These are phyloP conservation scores for Zopfia rhizophila DNA, from an alignment of 2,329 filamentous ascomycete genomes.

Conservation along the genomic window DNA sequence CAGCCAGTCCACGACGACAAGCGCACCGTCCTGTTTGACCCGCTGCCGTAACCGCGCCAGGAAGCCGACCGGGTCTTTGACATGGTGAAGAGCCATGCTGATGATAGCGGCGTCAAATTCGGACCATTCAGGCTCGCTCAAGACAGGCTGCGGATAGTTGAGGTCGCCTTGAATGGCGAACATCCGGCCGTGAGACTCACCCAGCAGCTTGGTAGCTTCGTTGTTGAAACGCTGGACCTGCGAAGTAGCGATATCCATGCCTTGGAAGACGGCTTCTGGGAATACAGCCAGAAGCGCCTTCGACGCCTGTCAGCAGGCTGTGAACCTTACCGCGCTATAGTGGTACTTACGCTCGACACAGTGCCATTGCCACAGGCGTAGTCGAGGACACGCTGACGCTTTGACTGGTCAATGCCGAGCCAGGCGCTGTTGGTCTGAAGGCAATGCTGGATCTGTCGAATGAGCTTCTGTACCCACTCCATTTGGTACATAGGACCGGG, in stretches of 20 bases:
- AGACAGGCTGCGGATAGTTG: neutral
- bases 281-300: slow-evolving; percentile 7
- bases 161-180: slow-evolving; percentile 15
- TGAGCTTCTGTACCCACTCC: no score
- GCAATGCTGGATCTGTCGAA: no score
- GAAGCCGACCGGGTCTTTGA: no score
- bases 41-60: no score
- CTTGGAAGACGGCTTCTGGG: slow-evolving; percentile 12
- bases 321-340: neutral
- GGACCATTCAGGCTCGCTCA: slow-evolving; percentile 10
- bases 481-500: no score
- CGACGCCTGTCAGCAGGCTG: neutral
- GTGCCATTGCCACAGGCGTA: slow-evolving; percentile 13
- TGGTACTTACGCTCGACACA: slow-evolving; percentile 4
- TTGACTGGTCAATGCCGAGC: no score
- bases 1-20: no score
- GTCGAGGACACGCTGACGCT: no score
- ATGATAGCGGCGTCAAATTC: no score
- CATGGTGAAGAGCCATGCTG: no score
- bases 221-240: slow-evolving; percentile 19
- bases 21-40: no score
- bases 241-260: slow-evolving; percentile 9
- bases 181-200: slow-evolving; percentile 3
- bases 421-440: no score
- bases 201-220: slow-evolving; percentile 4